Evolutionary conservation across 495 filamentous ascomycete species (phyloP), one percentile per base, ranked within the genome.

Genomic region (Delitschia confertaspora): DNA sequence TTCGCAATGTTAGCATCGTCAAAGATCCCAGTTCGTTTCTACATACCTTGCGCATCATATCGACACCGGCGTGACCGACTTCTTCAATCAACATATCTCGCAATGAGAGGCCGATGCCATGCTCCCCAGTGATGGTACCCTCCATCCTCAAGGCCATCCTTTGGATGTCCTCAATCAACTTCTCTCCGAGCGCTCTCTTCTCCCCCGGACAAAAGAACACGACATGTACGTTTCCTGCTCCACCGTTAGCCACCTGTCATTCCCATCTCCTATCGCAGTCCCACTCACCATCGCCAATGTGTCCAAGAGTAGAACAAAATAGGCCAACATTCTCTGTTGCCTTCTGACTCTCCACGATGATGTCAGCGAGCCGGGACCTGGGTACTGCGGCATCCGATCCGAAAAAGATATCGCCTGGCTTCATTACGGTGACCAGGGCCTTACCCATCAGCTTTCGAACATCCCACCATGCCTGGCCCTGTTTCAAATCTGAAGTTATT

Each of bases 391-490:
- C 83, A 46, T 88, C 83, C 2, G 81, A 83, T 1, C 81, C 83
- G 80, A 82, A 83, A 9, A 87, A 78, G 47, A 75, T 73, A 51
- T 85, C 77, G 14, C 60, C 69, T 3, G 72, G 67, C 17, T 48
- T 65, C 34, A 69, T 64, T 30, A 70, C 65, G 67, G 72, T 70
- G 7, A 76, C 68, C 70, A 84, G 74, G 32, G 77, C 72, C 53
- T 70, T 73, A 80, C 84, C 93, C 7, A 94, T 63, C 0, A 81
- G 78, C 64, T 88, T 95, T 17, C 88, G 68, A 20, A 88, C 88
- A 33, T 74, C 81, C 88, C 88, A 95, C 33, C 93, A 66, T 49
- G 85, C 82, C n/a, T 72, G 65, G 42, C 75, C 75, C 65, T 93
- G 84, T 17, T 66, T 56, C 17, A 73, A 66, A 51, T 68, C 72